Evolutionary conservation across 2,329 filamentous ascomycete genomes (phyloP), one percentile per base, ranked within the genome.

Genomic region (Botrytis medusae): DNA sequence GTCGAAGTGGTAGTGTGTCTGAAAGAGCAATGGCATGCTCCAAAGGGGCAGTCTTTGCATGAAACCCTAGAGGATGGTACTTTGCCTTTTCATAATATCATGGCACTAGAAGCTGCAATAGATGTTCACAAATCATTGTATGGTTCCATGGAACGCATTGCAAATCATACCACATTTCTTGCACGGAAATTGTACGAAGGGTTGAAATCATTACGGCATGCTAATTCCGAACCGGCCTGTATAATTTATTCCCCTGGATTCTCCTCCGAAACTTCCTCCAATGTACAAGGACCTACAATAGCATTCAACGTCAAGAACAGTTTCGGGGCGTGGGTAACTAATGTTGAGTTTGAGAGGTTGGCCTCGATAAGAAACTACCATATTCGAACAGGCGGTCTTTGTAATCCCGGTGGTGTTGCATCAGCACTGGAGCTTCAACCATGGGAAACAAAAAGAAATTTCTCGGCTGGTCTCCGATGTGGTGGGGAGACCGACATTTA

Each of bases 11-110:
- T 98, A 0, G 86, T 94, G 1, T 92, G 90, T 75, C 80, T 90
- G n/a, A 91, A 89, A 75, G 90, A 94, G 78, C 87, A 91, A 76
- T 98, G 95, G 93, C 93, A 98, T 84, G 92, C 90, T 1, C 87
- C 88, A 57, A 98, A 97, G 80, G 85, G 87, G 10, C 83, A 87
- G 37, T 88, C 88, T 44, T 83, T 97, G 4, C 95, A 98, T 79
- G 92, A 95, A 74, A 88, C 89, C 51, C 85, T 98, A 3, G 95
- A 99, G 81, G 95, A 99, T 81, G 96, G 95, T 1, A 98, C 95
- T 0, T 82, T 98, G 6, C 94, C 95, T 0, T 91, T 98, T 72
- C 96, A 98, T 81, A 97, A 84, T 80, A 98, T 99, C 76, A 85
- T 97, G 72, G 95, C 95, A 2, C 84, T 97, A 12, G 91, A 92